phyloP scores from a whole-genome alignment of 768 basidiomycete species.

The Tulasnella sp. region DNA sequence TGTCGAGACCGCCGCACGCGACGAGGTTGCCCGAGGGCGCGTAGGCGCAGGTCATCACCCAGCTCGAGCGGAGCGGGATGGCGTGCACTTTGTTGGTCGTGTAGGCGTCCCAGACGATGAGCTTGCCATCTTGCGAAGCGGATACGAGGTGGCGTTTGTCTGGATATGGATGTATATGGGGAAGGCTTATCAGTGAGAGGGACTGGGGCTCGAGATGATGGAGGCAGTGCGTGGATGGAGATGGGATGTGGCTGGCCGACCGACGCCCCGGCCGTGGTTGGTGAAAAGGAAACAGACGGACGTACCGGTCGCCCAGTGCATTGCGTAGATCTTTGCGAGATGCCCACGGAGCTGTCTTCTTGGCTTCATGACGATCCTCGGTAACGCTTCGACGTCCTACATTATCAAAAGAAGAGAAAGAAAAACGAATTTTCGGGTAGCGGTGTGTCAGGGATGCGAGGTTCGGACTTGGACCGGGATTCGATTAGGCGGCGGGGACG shows the following conservation, averaged over 20 bases:
- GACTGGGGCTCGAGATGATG: not conserved
- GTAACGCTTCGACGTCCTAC: conserved; percentile 80
- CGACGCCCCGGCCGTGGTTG: no score
- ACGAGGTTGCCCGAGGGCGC: conserved; percentile 95
- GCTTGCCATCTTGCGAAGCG: conserved; percentile 99
- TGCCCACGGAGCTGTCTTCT: conserved; percentile 92
- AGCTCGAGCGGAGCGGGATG: conserved; percentile 92
- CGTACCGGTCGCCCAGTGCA: conserved; percentile 82
- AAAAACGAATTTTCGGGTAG: not conserved
- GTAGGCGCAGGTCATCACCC: conserved; percentile 99
- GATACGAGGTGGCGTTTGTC: conserved; percentile 97
- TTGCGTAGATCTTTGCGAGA: conserved; percentile 98
- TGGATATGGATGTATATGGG: no score
- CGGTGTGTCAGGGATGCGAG: not conserved
- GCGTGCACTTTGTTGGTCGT: conserved; percentile 99
- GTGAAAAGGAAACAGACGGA: not conserved
- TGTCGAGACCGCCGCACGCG: conserved; percentile 97
- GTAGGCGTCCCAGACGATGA: conserved; percentile 99
- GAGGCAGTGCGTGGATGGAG: not conserved
- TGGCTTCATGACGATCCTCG: conserved; percentile 94
- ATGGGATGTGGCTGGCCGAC: not conserved
- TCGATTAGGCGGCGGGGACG: not conserved
- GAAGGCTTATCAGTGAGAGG: no score
- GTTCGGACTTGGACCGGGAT: not conserved
- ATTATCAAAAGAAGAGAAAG: not conserved